Conservation (phyloP, 1,139 yeast genomes). For the Saccharomyces uvarum region DNA sequence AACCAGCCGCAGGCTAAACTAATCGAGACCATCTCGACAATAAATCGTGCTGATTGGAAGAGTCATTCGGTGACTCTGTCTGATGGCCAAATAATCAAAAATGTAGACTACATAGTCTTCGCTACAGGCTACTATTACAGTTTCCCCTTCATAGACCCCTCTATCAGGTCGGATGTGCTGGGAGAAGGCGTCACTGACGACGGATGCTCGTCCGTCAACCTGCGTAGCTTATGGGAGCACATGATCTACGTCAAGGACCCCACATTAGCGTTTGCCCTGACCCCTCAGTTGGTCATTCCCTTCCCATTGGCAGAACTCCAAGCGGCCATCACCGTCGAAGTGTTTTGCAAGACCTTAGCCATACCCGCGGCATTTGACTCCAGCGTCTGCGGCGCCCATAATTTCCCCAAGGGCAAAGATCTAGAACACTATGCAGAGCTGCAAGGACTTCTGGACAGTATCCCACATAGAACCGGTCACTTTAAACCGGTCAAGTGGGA, state of each 20-base stretch:
- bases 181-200: conserved; percentile 37
- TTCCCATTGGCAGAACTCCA: conserved; percentile 55
- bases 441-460: neutral
- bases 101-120: conserved; percentile 47
- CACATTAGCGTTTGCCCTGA: conserved; percentile 46
- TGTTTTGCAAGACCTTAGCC: conserved; percentile 42
- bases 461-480: neutral
- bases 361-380: neutral
- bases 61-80: conserved; percentile 32
- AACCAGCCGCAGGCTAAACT: conserved; percentile 27
- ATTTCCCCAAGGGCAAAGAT: conserved; percentile 3
- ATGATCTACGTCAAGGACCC: conserved; percentile 48
- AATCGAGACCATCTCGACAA: conserved; percentile 21
- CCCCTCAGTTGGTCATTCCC: conserved; percentile 49
- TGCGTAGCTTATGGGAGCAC: conserved; percentile 49
- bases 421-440: conserved; percentile 3
- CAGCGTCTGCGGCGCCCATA: neutral
- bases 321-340: conserved; percentile 48
- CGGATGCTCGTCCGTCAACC: conserved; percentile 35
- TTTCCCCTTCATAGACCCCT: conserved; percentile 41
- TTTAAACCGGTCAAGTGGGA: conserved; percentile 6
- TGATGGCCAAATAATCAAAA: conserved; percentile 36
- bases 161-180: conserved; percentile 29
- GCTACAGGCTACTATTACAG: conserved; percentile 59
- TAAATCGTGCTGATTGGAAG: conserved; percentile 32